Evolutionary conservation across 441 rosid species (phyloP).

Genomic region (Daphne laureola): DNA sequence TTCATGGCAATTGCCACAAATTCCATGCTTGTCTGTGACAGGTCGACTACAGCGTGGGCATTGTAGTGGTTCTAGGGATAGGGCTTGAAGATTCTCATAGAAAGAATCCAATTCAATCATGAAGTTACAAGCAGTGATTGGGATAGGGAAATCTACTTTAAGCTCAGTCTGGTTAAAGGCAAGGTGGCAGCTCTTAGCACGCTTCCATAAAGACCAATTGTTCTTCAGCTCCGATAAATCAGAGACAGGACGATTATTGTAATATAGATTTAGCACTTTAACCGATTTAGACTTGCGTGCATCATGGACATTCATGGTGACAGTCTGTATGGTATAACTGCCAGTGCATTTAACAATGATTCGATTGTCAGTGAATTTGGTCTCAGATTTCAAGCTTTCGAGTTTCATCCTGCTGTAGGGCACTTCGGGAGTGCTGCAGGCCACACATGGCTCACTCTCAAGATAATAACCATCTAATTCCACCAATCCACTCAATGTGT

Average conservation of each 20-base stretch:
- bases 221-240: slow-evolving; percentile 99
- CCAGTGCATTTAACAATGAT: slow-evolving; percentile 99
- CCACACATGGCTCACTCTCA: slow-evolving; percentile 99
- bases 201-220: slow-evolving; percentile 99
- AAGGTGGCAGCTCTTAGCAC: slow-evolving; percentile 99
- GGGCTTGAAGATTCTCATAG: slow-evolving; percentile 99
- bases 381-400: slow-evolving; percentile 98
- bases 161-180: slow-evolving; percentile 98
- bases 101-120: slow-evolving; percentile 99
- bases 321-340: slow-evolving; percentile 97
- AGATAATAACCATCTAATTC: slow-evolving; percentile 99
- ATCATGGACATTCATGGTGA: slow-evolving; percentile 99
- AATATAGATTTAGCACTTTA: slow-evolving; percentile 94
- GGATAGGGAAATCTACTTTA: slow-evolving; percentile 99
- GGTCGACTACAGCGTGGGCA: slow-evolving; percentile 99
- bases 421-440: slow-evolving; percentile 99
- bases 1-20: slow-evolving; percentile 98
- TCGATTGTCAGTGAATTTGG: slow-evolving; percentile 98
- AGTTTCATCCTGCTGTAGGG: slow-evolving; percentile 99
- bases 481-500: slow-evolving; percentile 89
- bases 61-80: slow-evolving; percentile 97
- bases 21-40: slow-evolving; percentile 98
- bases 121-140: slow-evolving; percentile 99
- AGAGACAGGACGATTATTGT: slow-evolving; percentile 97
- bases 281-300: slow-evolving; percentile 99